Conservation (phyloP, 139 green algal genomes). For the Chlorella vulgaris region DNA sequence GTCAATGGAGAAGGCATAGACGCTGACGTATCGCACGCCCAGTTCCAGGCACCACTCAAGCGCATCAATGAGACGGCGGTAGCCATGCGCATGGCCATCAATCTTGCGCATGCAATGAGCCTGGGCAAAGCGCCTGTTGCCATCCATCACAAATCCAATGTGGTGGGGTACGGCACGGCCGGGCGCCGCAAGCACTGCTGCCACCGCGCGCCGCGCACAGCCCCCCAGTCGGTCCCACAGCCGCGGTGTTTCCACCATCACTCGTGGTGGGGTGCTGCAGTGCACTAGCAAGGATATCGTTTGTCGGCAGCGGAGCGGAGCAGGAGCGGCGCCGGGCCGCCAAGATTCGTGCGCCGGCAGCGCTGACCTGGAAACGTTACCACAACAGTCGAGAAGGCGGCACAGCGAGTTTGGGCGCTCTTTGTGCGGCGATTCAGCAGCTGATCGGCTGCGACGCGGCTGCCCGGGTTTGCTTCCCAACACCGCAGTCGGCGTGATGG, state of each 20-base stretch:
- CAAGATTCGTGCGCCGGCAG: no score
- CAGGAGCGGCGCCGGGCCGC: no score
- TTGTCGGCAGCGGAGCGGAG: background rate
- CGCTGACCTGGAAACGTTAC: no score
- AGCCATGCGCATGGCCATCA: slow-evolving; percentile 71
- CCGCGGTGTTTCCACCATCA: background rate
- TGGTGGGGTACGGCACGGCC: slow-evolving; percentile 68
- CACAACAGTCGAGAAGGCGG: no score
- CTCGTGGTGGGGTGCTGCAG: background rate
- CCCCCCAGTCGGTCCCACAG: background rate
- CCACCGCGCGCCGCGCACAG: background rate
- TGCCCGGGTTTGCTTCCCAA: no score
- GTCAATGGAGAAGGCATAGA: slow-evolving; percentile 96
- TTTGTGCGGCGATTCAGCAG: no score
- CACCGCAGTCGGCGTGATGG: no score
- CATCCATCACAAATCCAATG: slow-evolving; percentile 97
- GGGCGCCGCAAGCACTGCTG: slow-evolving; percentile 18
- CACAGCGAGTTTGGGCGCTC: no score
- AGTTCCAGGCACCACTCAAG: slow-evolving; percentile 92
- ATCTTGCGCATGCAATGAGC: slow-evolving; percentile 38
- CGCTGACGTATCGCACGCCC: slow-evolving; percentile 79
- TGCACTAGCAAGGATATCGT: no score
- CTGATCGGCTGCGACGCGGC: no score
- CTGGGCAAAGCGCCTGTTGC: slow-evolving; percentile 89
- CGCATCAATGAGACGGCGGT: slow-evolving; percentile 75